Evolutionary conservation across 1,284 basidiomycete species (phyloP), one percentile per base, ranked within the genome.

Genomic region (Rhodotorula sp.): DNA sequence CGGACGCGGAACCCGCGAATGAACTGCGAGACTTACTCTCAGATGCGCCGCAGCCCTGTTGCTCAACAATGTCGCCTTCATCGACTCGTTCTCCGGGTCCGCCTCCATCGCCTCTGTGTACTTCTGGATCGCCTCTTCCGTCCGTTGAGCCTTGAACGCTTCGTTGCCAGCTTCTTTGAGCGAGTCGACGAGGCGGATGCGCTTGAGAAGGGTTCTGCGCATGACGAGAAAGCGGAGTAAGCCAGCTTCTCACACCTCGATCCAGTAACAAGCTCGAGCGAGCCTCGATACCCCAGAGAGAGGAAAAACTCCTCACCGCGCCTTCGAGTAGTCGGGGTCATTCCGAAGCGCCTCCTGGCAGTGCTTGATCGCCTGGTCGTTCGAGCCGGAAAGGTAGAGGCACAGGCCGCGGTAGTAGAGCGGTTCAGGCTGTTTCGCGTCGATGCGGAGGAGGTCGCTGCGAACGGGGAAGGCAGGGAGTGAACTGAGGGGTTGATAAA

Each of bases 91-190:
- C 47, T 76, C 73, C 31, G 57, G 46, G 51, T 75, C 77, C 24
- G 82, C 64, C 60, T 89, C 87, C 20, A 92, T 80, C 7, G 89
- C 86, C 71, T 89, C 87, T 2, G 82, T 82, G 75, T 92, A 92
- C 76, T 85, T 87, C 9, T 84, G 82, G 2, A 88, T 80, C 0
- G 92, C 92, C 52, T 88, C 87, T 44, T 84, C 76, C 46, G 87
- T 81, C 67, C 83, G 83, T 2, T 84, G 84, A 0, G 78, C 68
- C 80, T 93, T 93, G 82, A 94, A 94, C 1, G 86, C 84, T 0
- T 79, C 77, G 76, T 94, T 94, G 0, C 92, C 92, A 72, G 91
- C 89, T 70, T 93, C 91, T 78, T 94, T 94, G 58, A 89, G 80
- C 62, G 86, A 81, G 73, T 94, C 91, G 20, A 94, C 86, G 57